These are phyloP conservation scores for Verticillium zaregamsianum DNA, from an alignment of 2,329 filamentous ascomycete genomes.

Conservation along the genomic window DNA sequence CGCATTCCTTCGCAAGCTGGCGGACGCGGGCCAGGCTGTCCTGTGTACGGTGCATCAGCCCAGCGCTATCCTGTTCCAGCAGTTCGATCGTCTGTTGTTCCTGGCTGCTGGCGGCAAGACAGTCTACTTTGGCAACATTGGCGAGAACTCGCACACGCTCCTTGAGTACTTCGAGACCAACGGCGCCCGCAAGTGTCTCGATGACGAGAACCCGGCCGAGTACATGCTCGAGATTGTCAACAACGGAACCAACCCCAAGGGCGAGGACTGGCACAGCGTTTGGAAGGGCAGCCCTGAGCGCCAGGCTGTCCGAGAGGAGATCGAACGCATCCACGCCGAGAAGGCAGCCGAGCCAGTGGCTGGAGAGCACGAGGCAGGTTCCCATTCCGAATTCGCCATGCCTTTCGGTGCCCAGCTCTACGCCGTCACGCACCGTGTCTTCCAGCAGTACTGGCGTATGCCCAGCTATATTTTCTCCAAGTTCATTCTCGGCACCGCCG, in stretches of 20 bases:
- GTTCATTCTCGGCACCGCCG: slow-evolving; percentile 52
- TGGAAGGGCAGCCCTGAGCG: slow-evolving; percentile 56
- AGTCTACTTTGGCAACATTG: slow-evolving; percentile 67
- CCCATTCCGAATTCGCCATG: slow-evolving; percentile 69
- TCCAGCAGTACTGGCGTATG: slow-evolving; percentile 81
- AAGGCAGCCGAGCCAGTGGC: slow-evolving; percentile 22
- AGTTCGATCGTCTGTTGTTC: slow-evolving; percentile 59
- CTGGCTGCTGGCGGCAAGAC: slow-evolving; percentile 62
- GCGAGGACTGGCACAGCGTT: slow-evolving; percentile 61
- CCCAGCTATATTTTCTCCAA: slow-evolving; percentile 77
- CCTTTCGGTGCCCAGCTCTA: slow-evolving; percentile 63
- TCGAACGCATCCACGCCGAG: slow-evolving; percentile 57
- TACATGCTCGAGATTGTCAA: slow-evolving; percentile 62
- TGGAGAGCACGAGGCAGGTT: slow-evolving; percentile 11
- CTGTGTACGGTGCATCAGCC: slow-evolving; percentile 55
- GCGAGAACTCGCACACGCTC: slow-evolving; percentile 51
- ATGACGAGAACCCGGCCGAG: slow-evolving; percentile 69
- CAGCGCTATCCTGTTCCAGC: slow-evolving; percentile 46
- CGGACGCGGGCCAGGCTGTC: slow-evolving; percentile 48
- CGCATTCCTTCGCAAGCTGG: slow-evolving; percentile 57
- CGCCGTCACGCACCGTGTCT: slow-evolving; percentile 64
- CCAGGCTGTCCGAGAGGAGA: slow-evolving; percentile 51
- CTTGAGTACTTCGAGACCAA: slow-evolving; percentile 61
- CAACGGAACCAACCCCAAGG: slow-evolving; percentile 29
- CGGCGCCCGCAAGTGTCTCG: slow-evolving; percentile 55